Conservation (phyloP, 2,329 filamentous ascomycete genomes). For the Thielaviopsis euricoi region DNA sequence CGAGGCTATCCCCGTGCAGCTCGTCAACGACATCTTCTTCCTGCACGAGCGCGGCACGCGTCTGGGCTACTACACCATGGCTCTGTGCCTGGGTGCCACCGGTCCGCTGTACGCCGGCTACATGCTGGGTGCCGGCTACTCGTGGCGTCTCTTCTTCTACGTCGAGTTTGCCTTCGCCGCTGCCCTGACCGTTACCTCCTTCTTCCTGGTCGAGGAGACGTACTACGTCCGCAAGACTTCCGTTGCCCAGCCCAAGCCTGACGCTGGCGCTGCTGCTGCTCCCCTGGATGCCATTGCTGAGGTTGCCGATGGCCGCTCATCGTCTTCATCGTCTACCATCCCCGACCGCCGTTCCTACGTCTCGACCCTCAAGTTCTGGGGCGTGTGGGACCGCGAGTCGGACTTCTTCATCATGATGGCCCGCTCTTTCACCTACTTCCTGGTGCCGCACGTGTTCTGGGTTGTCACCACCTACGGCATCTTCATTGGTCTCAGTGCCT, state of each 20-base stretch:
- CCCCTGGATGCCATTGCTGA: conserved; percentile 13
- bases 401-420: conserved; percentile 29
- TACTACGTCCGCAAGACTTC: conserved; percentile 22
- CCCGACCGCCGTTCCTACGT: conserved; percentile 25
- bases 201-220: conserved; percentile 39
- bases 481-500: conserved; percentile 22
- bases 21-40: conserved; percentile 30
- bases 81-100: conserved; percentile 37
- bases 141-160: conserved; percentile 45
- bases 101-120: conserved; percentile 43
- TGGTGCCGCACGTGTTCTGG: conserved; percentile 32
- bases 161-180: conserved; percentile 35
- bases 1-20: conserved; percentile 28
- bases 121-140: conserved; percentile 40
- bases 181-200: conserved; percentile 19
- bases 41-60: conserved; percentile 32
- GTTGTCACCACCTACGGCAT: conserved; percentile 26
- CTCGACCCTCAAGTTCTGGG: conserved; percentile 27
- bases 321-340: conserved; percentile 5
- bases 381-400: conserved; percentile 24
- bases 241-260: neutral
- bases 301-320: conserved; percentile 12
- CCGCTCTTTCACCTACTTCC: conserved; percentile 29
- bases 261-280: neutral
- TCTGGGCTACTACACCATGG: conserved; percentile 43